Percentiles rank a stretch among this genome's conserved stretches.
Evolutionary conservation across 2,329 filamentous ascomycete genomes (phyloP).

Genomic region (Alternaria sp.): DNA sequence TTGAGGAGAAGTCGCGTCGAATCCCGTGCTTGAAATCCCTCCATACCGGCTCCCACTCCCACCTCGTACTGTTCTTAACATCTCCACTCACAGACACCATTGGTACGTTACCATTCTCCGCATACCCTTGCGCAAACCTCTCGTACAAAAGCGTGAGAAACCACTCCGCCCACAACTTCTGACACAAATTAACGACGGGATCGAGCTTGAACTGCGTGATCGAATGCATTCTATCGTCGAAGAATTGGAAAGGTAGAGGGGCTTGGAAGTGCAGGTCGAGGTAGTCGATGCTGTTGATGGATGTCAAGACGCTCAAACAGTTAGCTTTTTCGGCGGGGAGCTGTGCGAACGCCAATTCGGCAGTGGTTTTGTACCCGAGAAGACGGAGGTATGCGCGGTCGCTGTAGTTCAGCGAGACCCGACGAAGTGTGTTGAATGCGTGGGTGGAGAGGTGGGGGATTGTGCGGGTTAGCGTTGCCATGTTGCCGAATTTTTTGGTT

Average conservation of each 20-base stretch:
- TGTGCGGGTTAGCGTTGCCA: background rate
- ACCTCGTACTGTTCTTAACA: background rate
- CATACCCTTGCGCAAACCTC: background rate
- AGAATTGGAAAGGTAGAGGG: accelerated
- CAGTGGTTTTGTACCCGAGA: background rate
- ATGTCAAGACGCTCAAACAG: background rate
- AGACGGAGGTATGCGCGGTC: background rate
- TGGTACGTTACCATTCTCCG: too few species aligned
- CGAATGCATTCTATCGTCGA: background rate
- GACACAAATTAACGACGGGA: background rate
- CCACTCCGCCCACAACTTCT: background rate
- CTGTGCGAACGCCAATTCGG: background rate
- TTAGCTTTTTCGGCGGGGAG: background rate
- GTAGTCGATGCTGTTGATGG: background rate
- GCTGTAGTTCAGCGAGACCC: background rate
- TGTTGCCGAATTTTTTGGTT: background rate
- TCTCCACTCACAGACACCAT: background rate
- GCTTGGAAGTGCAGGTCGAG: background rate
- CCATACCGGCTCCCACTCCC: background rate
- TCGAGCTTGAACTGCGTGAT: background rate
- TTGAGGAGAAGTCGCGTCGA: background rate
- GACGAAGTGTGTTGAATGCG: background rate
- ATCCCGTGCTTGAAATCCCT: background rate
- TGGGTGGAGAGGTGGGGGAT: background rate
- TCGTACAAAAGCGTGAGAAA: background rate